Conservation (phyloP, 805 yeast genomes). For the Kluyveromyces starmeri region DNA sequence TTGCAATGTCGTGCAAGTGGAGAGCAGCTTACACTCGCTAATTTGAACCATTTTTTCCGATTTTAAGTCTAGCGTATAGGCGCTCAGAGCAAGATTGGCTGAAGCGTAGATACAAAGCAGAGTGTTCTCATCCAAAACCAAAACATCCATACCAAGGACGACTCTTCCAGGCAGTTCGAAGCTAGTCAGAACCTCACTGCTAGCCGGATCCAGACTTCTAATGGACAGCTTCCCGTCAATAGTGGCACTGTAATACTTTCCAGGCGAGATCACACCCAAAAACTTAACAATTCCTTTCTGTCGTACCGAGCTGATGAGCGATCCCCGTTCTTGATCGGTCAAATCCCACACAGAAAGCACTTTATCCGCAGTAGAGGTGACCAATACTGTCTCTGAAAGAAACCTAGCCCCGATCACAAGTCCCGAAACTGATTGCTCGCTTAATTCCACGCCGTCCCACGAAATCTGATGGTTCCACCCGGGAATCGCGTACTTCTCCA, state of each 20-base stretch:
- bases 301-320: background rate
- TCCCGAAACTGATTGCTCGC: background rate
- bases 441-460: background rate
- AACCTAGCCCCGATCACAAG: slow-evolving; percentile 2
- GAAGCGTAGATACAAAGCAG: slow-evolving; percentile 42
- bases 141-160: slow-evolving; percentile 29
- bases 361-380: slow-evolving; percentile 1
- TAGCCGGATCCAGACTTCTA: background rate
- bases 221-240: slow-evolving; percentile 20
- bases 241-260: slow-evolving; percentile 14
- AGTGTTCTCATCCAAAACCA: slow-evolving; percentile 8
- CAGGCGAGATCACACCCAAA: slow-evolving; percentile 14
- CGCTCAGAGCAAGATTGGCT: slow-evolving; percentile 42
- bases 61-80: slow-evolving; percentile 18
- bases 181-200: background rate
- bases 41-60: slow-evolving; percentile 8
- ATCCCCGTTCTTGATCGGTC: background rate
- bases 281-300: slow-evolving; percentile 15
- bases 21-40: slow-evolving; percentile 31
- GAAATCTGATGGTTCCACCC: slow-evolving; percentile 15
- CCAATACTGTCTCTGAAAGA: background rate
- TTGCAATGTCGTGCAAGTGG: slow-evolving; percentile 47
- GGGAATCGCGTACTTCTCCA: slow-evolving; percentile 6
- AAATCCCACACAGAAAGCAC: slow-evolving; percentile 6
- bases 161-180: slow-evolving; percentile 33